Percentiles rank a stretch among this genome's conserved stretches.
These are phyloP conservation scores for Drechslerella dactyloides DNA, from an alignment of 2,329 filamentous ascomycete genomes.

Conservation along the genomic window DNA sequence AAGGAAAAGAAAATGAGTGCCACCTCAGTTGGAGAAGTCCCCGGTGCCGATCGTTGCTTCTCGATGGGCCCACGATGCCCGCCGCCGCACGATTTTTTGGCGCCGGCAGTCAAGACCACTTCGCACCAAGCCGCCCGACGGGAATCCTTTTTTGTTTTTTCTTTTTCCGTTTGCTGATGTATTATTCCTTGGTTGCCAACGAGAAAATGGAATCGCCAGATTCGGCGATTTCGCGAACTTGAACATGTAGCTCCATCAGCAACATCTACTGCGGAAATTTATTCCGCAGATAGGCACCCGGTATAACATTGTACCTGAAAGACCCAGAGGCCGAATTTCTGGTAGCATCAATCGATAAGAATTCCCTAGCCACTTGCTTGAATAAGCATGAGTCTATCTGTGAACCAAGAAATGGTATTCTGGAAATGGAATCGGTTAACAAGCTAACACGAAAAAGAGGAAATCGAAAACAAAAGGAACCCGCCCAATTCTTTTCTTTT, in stretches of 20 bases:
- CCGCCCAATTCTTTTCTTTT: constrained; percentile 16
- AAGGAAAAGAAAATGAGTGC: constrained; percentile 43
- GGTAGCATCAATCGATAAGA: not conserved
- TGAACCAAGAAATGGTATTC: not conserved
- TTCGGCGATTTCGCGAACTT: constrained; percentile 7
- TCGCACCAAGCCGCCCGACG: constrained; percentile 25
- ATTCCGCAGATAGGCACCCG: too few relatives aligned
- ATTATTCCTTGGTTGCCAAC: not conserved
- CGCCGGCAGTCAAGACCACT: constrained; percentile 38
- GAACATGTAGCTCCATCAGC: not conserved
- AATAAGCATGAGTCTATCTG: not conserved
- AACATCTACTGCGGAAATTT: not conserved
- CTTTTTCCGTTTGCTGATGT: constrained; percentile 1
- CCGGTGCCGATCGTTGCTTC: constrained; percentile 46
- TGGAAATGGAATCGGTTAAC: constrained; percentile 6
- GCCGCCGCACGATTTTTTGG: constrained; percentile 49
- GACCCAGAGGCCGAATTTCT: not conserved
- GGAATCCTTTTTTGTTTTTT: not conserved
- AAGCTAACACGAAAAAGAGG: not conserved
- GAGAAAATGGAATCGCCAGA: not conserved
- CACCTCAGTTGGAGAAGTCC: constrained; percentile 32
- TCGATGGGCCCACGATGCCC: constrained; percentile 39
- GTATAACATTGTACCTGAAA: too few relatives aligned
- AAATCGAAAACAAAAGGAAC: constrained; percentile 6
- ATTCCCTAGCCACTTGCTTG: not conserved